A percentile compares a stretch with the other conserved stretches of the same genome.
Evolutionary conservation across 2,329 filamentous ascomycete species (phyloP).

Genomic region (Harringtonia aguacate): DNA sequence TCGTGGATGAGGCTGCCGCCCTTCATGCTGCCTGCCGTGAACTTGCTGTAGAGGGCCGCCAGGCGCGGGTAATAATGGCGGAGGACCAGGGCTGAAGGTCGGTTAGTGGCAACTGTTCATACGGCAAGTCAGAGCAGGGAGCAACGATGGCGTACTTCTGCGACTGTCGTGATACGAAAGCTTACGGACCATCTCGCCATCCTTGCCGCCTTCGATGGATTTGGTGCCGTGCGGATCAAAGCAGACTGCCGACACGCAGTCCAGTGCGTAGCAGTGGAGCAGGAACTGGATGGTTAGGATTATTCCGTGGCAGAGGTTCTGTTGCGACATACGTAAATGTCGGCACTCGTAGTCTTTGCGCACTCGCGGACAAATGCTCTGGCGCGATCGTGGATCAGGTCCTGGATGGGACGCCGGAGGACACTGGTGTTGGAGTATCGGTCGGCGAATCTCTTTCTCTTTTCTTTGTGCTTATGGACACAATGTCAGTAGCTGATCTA

Average conservation of each 20-base stretch:
- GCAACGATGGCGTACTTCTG: background rate
- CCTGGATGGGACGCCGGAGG: background rate
- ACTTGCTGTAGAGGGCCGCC: background rate
- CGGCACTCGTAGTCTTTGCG: background rate
- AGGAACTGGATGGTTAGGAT: background rate
- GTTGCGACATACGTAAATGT: constrained; percentile 4
- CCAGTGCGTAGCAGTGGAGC: constrained; percentile 8
- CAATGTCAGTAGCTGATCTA: too few species aligned
- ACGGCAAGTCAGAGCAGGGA: background rate
- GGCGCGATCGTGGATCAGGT: constrained; percentile 6
- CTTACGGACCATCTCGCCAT: constrained; percentile 2
- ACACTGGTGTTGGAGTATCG: constrained; percentile 6
- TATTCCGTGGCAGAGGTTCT: background rate
- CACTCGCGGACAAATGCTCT: constrained; percentile 3
- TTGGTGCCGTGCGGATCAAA: constrained; percentile 6
- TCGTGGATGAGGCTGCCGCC: constrained; percentile 1
- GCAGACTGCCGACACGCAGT: constrained; percentile 6
- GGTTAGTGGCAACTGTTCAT: too few species aligned
- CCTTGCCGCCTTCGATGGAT: constrained; percentile 4
- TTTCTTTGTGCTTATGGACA: constrained; percentile 2
- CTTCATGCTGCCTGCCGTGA: background rate
- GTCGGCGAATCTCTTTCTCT: constrained; percentile 3
- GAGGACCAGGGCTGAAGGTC: constrained; percentile 1
- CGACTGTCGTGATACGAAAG: constrained; percentile 8
- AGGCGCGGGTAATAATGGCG: constrained; percentile 1